Evolutionary conservation across 768 basidiomycete species (phyloP).

Genomic region (Podaxis rugospora): DNA sequence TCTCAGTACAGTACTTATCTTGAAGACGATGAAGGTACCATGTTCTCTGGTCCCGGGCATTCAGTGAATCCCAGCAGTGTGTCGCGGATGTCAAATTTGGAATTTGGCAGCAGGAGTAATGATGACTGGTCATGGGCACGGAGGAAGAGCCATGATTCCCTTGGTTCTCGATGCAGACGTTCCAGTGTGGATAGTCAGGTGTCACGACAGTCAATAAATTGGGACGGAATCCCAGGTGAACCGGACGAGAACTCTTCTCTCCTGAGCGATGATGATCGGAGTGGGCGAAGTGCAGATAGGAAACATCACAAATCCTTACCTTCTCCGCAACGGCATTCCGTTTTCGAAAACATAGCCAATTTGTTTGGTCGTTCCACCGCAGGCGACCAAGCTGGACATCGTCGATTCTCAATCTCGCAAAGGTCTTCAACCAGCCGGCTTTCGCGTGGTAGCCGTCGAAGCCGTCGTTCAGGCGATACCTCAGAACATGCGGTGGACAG

Average conservation of each 20-base stretch:
- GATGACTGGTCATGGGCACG: conserved; percentile 46
- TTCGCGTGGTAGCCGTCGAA: conserved; percentile 48
- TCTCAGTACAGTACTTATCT: conserved; percentile 60
- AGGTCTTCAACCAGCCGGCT: conserved; percentile 49
- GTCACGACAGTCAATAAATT: conserved; percentile 35
- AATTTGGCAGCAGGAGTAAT: conserved; percentile 51
- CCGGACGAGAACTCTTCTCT: conserved; percentile 25
- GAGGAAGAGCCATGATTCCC: conserved; percentile 48
- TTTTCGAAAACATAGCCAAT: conserved; percentile 65
- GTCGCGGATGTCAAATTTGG: conserved; percentile 71
- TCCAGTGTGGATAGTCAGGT: conserved; percentile 43
- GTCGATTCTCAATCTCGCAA: conserved; percentile 54
- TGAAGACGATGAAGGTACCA: conserved; percentile 55
- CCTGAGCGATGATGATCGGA: conserved; percentile 22
- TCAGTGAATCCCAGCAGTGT: conserved; percentile 71
- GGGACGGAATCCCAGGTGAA: conserved; percentile 24
- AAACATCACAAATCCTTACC: conserved; percentile 29
- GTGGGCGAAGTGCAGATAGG: conserved; percentile 2
- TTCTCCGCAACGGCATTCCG: conserved; percentile 35
- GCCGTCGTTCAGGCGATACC: conserved; percentile 43
- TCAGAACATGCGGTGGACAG: conserved; percentile 55
- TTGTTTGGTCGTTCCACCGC: conserved; percentile 54
- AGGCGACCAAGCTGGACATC: conserved; percentile 33
- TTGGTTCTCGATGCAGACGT: conserved; percentile 30
- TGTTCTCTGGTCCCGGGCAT: conserved; percentile 78